Evolutionary conservation across 2,329 filamentous ascomycete genomes (phyloP).

Genomic region (Hymenoscyphus fraxineus): DNA sequence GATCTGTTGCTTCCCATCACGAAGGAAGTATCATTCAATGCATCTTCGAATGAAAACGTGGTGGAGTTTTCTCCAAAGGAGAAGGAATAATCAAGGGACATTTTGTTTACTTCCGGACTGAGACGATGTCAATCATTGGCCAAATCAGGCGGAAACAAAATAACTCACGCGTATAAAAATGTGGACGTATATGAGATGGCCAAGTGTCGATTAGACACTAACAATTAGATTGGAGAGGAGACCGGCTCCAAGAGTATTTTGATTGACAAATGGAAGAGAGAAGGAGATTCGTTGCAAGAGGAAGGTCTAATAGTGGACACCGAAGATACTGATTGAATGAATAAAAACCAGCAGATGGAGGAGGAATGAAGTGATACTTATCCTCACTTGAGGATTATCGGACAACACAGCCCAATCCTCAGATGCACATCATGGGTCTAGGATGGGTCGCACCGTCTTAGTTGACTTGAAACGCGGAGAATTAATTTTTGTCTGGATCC

Average conservation of each 20-base stretch:
- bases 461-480: conserved; percentile 32
- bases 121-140: conserved; percentile 17
- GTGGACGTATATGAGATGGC: conserved; percentile 11
- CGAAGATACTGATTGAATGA: conserved; percentile 27
- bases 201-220: conserved; percentile 30
- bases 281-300: conserved; percentile 34
- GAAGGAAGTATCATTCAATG: conserved; percentile 53
- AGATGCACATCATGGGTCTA: conserved; percentile 21
- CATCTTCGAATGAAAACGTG: conserved; percentile 53
- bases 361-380: conserved; percentile 32
- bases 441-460: conserved; percentile 24
- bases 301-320: conserved; percentile 27
- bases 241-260: conserved; percentile 30
- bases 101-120: conserved; percentile 57
- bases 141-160: conserved; percentile 3
- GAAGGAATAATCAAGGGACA: conserved; percentile 60
- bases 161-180: conserved; percentile 25
- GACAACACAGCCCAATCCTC: conserved; percentile 30
- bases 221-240: conserved; percentile 28
- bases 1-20: conserved; percentile 40
- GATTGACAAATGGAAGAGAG: conserved; percentile 20
- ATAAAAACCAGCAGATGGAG: conserved; percentile 30
- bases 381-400: conserved; percentile 22
- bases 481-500: conserved; percentile 16
- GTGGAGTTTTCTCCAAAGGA: conserved; percentile 49